Base-by-base conservation (phyloP, 805 yeast species). In the Starmerella khaoyaiensis region DNA sequence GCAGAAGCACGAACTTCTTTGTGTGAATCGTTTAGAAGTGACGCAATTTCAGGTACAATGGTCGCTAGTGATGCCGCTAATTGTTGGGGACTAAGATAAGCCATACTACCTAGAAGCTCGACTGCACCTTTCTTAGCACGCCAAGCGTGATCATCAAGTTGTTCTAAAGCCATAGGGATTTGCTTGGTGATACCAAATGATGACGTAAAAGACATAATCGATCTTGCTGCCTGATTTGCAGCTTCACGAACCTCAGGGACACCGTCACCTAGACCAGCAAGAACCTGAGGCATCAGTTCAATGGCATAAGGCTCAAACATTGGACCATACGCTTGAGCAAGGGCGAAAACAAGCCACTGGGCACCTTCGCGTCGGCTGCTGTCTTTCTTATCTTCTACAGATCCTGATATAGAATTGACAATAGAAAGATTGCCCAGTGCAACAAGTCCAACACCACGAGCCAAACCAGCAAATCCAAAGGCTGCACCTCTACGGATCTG, bases 1-100 rank as follows among this genome's bases (percentile, higher is more conserved):
- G 96, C 98, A 1, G 98, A 93, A 48, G 80, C 82, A 44, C 99
- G 71, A 16, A 90, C 98, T 55, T 90, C 98, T 54, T 87, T 87
- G 59, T 90, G 99, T 0, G 96, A 74, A 53, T 90, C 98, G 53
- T 80, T 84, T 54, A 90, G 65, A 19, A 86, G 94, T 46, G 90
- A 86, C 39, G 87, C 98, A 60, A 90, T 84, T 55, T 87, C 94
- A 1, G 99, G 99, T 43, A 90, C 82, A 62, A 90, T 87, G 0
- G 75, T 74, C 0, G 95, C 79, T 49, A 90, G 65, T 0, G 95
- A 83, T 0, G 86, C 71, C 2, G 96, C 83, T 48, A 90, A 66
- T 55, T 90, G 98, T 2, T 90, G 69, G 3, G 98, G 98, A 53
- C 87, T 95, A 44, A 90, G 67, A 57, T 84, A 90, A 0, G 98